Base-by-base conservation (phyloP, 306 rosid species). In the peach (Prunus persica) region DNA sequence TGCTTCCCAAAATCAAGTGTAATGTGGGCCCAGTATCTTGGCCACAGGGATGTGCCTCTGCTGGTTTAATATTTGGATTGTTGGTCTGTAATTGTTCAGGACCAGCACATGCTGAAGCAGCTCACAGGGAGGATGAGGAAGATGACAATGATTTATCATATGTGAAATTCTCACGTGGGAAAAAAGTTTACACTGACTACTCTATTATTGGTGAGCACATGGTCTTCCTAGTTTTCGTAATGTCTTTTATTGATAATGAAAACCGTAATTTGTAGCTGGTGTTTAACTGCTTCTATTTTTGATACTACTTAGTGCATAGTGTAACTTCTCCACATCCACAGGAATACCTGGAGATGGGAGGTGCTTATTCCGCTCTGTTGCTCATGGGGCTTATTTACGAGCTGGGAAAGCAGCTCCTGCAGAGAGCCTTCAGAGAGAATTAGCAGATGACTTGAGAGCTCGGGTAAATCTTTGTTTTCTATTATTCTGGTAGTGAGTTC, bases 311-410 rank as follows among this genome's bases (percentile, higher is more conserved):
- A 25, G 51, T 65, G 47, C 47, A 80, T 68, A 80, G 18, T 43
- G 52, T 43, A 56, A 81, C 57, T 56, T 67, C 79, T 72, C 41
- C 8, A 24, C 79, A 46, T 78, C 62, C 66, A 66, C 86, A 95
- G 98, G 98, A 84, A 92, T 92, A 82, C 98, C 97, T 12, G 98
- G 98, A 65, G 98, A 92, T 77, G 98, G 98, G 60, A 86, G 98
- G 79, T 95, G 98, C 78, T 75, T 95, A 87, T 95, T 95, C 80
- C 90, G 96, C 62, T 90, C 98, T 20, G 92, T 95, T 58, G 91
- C 98, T 80, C 96, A 87, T 46, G 96, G 96, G 50, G 97, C 97
- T 78, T 88, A 93, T 76, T 70, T 90, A 71, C 87, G 88, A 75
- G 86, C 93, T 25, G 97, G 96, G 74, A 87, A 88, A 81, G 71